Base-by-base conservation (phyloP, 192 early-diverging fungal species). In the Oehlia diaphana region DNA sequence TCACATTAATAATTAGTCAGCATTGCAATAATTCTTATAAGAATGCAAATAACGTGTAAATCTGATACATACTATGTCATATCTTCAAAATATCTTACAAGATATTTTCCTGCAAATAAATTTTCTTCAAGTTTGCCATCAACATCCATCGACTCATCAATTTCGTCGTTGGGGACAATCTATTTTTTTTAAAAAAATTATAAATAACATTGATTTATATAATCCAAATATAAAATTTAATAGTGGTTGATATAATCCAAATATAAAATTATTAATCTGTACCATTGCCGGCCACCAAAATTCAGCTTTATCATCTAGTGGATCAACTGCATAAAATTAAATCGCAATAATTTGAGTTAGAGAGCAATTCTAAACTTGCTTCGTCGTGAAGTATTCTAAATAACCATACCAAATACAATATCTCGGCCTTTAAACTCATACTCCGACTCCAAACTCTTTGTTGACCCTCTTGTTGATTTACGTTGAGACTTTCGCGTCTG, bases 61-160 rank as follows among this genome's bases (percentile, higher is more conserved):
- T 21, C 21, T 21, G 21, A n/a, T 21, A 58, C 53, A 58, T 58
- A 58, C 53, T 70, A 70, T 9, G 68, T 70, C 68, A 70, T 70
- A 10, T 70, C 68, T 26, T 70, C 68, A 70, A 70, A 70, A 70
- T 70, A 70, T 42, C 68, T 70, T 44, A 70, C 68, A 70, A 70
- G 68, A 44, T 44, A 70, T 70, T 70, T 70, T 9, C 68, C 35
- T 6, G 33, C 39, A 70, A 70, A 39, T 42, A 70, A 47, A 47
- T 70, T 35, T n/a, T 39, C 37, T 70, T 70, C 68, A 47, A 70
- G 68, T 70, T 70, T 70, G 0, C 68, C 68, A 70, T 70, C 68
- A 70, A 70, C 68, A n/a, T 70, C 68, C 68, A 70, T 70, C n/a
- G 68, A 42, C 9, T 70, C 68, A 10, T 70, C 68, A 47, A 70